Conservation (phyloP, 2,329 filamentous ascomycete genomes). For the Phaeosphaeria sp. region DNA sequence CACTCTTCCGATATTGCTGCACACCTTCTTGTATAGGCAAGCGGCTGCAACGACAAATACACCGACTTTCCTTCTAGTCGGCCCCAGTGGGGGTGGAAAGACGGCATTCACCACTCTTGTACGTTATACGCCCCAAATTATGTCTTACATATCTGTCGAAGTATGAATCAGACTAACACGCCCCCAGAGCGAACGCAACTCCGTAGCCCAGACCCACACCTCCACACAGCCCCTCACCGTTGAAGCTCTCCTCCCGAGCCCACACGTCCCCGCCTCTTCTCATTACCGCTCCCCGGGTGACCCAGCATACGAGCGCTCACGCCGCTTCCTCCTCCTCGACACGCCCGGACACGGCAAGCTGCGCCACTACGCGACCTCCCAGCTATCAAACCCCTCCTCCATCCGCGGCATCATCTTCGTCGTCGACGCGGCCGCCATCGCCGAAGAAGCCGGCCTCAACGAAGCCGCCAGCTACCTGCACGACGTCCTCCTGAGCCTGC, state of each 20-base stretch:
- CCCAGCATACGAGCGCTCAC: constrained; percentile 59
- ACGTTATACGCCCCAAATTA: constrained; percentile 30
- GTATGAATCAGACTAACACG: not conserved
- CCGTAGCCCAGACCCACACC: constrained; percentile 60
- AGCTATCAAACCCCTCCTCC: constrained; percentile 54
- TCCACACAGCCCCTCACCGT: constrained; percentile 57
- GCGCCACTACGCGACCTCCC: constrained; percentile 69
- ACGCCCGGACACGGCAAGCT: constrained; percentile 97
- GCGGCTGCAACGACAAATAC: constrained; percentile 68
- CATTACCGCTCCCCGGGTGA: constrained; percentile 72
- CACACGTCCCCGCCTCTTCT: constrained; percentile 64
- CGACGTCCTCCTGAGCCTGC: constrained; percentile 82
- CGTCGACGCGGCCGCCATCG: constrained; percentile 74
- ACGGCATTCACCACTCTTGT: constrained; percentile 85
- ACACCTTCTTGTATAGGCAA: constrained; percentile 74
- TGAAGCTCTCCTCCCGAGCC: constrained; percentile 64
- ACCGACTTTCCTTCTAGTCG: constrained; percentile 80
- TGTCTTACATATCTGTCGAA: not conserved
- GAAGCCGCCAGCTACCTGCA: constrained; percentile 86
- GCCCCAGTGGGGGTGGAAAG: constrained; percentile 85
- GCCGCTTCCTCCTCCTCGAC: constrained; percentile 80
- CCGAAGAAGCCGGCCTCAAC: constrained; percentile 60
- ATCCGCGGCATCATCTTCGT: constrained; percentile 82
- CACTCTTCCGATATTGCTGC: constrained; percentile 77
- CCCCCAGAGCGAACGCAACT: constrained; percentile 62